Percentiles rank a stretch among this genome's conserved stretches.
These are phyloP conservation scores for Eutrema japonicum DNA, from an alignment of 345 rosid species.

Conservation along the genomic window DNA sequence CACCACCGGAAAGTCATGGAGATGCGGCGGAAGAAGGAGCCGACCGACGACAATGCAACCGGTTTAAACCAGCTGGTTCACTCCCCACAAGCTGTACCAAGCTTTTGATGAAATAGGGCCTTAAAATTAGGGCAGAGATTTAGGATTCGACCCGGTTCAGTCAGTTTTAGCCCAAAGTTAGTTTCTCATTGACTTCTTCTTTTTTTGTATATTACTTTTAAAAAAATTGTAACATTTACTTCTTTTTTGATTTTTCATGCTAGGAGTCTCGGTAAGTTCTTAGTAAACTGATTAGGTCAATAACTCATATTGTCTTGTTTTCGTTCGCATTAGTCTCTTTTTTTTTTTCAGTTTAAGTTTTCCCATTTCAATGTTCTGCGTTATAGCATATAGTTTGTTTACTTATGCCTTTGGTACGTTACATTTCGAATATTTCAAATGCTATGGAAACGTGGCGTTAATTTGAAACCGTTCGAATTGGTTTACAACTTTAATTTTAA, in stretches of 20 bases:
- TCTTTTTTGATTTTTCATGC: conserved; percentile 26
- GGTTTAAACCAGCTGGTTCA: conserved; percentile 38
- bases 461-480: conserved; percentile 8
- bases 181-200: conserved; percentile 39
- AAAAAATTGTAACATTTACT: not conserved
- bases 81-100: conserved; percentile 49
- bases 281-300: conserved; percentile 30
- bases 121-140: conserved; percentile 39
- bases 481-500: too few species aligned
- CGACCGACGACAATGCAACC: conserved; percentile 32
- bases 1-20: conserved; percentile 50
- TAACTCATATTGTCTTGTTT: conserved; percentile 34
- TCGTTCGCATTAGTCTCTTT: conserved; percentile 5
- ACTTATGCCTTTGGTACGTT: not conserved
- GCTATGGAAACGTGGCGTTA: not conserved
- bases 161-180: conserved; percentile 28
- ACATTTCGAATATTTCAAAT: conserved; percentile 8
- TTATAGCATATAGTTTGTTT: conserved; percentile 15
- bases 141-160: conserved; percentile 42
- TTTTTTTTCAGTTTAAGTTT: conserved; percentile 12
- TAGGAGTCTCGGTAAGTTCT: conserved; percentile 32
- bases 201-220: conserved; percentile 33
- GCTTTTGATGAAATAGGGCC: conserved; percentile 57
- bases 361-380: conserved; percentile 22
- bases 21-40: conserved; percentile 45